Conservation (phyloP, 2,329 filamentous ascomycete species). For the Furcasterigmium furcatum region DNA sequence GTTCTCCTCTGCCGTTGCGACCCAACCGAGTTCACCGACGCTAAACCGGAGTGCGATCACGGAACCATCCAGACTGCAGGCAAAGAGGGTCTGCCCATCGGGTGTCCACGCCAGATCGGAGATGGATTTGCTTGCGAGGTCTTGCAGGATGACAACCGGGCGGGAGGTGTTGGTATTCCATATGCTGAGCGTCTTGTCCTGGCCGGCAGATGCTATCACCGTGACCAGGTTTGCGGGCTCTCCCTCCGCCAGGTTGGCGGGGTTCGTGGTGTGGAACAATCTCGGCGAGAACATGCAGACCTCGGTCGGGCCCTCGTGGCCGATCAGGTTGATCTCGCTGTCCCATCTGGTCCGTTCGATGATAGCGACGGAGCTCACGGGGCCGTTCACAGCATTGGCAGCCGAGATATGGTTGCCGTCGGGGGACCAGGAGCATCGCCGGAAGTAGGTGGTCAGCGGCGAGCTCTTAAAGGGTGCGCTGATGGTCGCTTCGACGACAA, state of each 20-base stretch:
- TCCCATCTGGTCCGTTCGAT: conserved; percentile 92
- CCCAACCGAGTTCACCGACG: conserved; percentile 83
- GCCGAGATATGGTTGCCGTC: conserved; percentile 97
- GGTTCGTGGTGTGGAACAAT: conserved; percentile 74
- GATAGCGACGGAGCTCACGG: conserved; percentile 94
- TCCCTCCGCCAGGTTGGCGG: conserved; percentile 46
- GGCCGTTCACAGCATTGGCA: conserved; percentile 94
- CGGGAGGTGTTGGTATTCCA: conserved; percentile 97
- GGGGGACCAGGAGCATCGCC: conserved; percentile 94
- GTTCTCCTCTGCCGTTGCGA: conserved; percentile 82
- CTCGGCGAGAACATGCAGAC: conserved; percentile 96
- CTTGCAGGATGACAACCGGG: conserved; percentile 85
- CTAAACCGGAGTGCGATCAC: conserved; percentile 82
- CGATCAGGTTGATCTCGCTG: conserved; percentile 94
- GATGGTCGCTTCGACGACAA: conserved; percentile 91
- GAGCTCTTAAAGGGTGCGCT: conserved; percentile 83
- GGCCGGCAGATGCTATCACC: conserved; percentile 93
- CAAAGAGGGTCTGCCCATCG: conserved; percentile 82
- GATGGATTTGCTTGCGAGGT: conserved; percentile 85
- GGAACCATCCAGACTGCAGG: conserved; percentile 84
- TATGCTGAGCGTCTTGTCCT: conserved; percentile 92
- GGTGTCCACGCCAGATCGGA: conserved; percentile 94
- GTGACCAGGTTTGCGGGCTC: conserved; percentile 63
- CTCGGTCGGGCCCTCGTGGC: conserved; percentile 94
- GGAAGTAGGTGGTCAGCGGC: conserved; percentile 93